Conservation (phyloP, 2,329 filamentous ascomycete species). For the Didymella keratinophila region DNA sequence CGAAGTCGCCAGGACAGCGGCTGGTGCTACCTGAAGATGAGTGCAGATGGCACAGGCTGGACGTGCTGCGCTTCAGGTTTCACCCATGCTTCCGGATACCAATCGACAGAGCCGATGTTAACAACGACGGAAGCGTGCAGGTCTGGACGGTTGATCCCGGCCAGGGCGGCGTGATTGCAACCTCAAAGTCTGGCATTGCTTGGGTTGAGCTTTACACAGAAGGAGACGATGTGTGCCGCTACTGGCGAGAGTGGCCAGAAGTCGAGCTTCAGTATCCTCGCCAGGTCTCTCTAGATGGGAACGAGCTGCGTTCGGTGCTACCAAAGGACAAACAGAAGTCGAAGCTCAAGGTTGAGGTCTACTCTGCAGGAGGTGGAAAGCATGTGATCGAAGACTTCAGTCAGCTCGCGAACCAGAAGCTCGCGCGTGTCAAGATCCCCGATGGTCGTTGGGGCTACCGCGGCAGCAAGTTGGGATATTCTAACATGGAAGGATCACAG, state of each 20-base stretch:
- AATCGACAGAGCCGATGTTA: conserved; percentile 66
- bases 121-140: conserved; percentile 78
- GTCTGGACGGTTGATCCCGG: conserved; percentile 84
- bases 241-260: conserved; percentile 81
- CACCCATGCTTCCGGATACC: conserved; percentile 91
- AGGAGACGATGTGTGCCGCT: conserved; percentile 79
- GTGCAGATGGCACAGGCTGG: conserved; percentile 89
- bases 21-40: conserved; percentile 80
- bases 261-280: conserved; percentile 68
- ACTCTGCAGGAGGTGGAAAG: conserved; percentile 77
- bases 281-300: conserved; percentile 77
- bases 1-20: conserved; percentile 78
- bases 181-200: conserved; percentile 80
- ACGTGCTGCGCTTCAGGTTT: conserved; percentile 85
- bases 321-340: conserved; percentile 76
- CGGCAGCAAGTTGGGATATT: conserved; percentile 76
- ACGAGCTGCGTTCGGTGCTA: conserved; percentile 73
- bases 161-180: conserved; percentile 79
- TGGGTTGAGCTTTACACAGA: conserved; percentile 84
- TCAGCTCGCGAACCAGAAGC: conserved; percentile 70
- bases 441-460: conserved; percentile 78
- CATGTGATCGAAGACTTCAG: conserved; percentile 81
- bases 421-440: conserved; percentile 75
- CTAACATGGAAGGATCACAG: conserved; percentile 73
- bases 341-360: conserved; percentile 74